phyloP scores from a whole-genome alignment of 2,329 filamentous ascomycete genomes.

The Didymella arachidicola region DNA sequence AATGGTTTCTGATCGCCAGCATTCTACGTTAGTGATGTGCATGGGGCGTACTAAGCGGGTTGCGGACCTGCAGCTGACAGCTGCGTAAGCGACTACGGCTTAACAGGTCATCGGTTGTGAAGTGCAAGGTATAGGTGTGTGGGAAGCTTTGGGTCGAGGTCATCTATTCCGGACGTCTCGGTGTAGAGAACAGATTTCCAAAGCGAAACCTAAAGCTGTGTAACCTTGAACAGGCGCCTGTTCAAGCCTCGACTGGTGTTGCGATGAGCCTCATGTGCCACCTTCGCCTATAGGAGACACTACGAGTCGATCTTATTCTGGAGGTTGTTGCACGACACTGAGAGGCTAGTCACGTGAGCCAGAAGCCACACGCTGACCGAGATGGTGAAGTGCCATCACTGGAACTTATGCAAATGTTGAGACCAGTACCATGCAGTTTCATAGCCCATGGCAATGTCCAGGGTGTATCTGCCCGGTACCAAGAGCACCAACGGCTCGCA shows the following conservation, averaged over 20 bases:
- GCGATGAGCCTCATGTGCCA: slow-evolving; percentile 11
- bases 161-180: background rate
- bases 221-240: slow-evolving; percentile 6
- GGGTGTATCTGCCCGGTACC: slow-evolving; percentile 3
- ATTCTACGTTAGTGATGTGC: slow-evolving; percentile 10
- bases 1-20: slow-evolving; percentile 18
- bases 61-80: slow-evolving; percentile 41
- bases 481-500: background rate
- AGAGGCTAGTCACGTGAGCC: slow-evolving; percentile 3
- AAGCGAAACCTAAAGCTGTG: slow-evolving; percentile 11
- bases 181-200: background rate
- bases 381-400: background rate
- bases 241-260: background rate
- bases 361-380: slow-evolving; percentile 5
- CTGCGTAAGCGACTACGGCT: slow-evolving; percentile 16
- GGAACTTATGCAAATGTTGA: background rate
- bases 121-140: slow-evolving; percentile 4
- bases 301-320: slow-evolving; percentile 1
- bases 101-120: slow-evolving; percentile 12
- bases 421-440: background rate
- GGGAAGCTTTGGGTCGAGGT: background rate
- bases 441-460: slow-evolving; percentile 7
- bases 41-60: slow-evolving; percentile 22
- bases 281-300: background rate
- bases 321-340: slow-evolving; percentile 8